Percentiles rank a stretch among this genome's conserved stretches.
Evolutionary conservation across 176 grass and related monocot species (phyloP).

Genomic region (Carex kokanica): DNA sequence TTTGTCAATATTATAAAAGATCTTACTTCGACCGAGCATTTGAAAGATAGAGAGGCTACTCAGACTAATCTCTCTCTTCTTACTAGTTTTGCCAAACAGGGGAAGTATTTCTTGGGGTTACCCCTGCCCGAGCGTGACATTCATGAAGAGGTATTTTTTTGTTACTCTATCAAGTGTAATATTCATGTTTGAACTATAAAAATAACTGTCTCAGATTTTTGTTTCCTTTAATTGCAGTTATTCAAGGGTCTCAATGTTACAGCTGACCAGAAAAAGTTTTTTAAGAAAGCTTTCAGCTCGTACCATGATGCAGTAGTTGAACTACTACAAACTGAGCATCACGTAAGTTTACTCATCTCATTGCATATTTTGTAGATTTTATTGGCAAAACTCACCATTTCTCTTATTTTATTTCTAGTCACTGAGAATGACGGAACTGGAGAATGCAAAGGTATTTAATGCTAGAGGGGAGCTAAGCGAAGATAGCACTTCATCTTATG

Average conservation of each 20-base stretch:
- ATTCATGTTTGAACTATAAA: background rate
- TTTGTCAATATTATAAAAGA: slow-evolving; percentile 97
- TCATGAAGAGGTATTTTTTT: slow-evolving; percentile 63
- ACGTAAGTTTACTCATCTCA: slow-evolving; percentile 44
- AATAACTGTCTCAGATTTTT: background rate
- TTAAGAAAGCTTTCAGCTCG: slow-evolving; percentile 86
- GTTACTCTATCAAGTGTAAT: background rate
- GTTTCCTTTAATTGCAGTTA: slow-evolving; percentile 52
- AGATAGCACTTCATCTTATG: slow-evolving; percentile 83
- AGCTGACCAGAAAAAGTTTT: slow-evolving; percentile 90
- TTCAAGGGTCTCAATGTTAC: slow-evolving; percentile 82
- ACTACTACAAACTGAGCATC: slow-evolving; percentile 84
- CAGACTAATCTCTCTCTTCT: slow-evolving; percentile 98
- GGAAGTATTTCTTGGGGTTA: slow-evolving; percentile 68
- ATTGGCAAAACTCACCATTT: slow-evolving; percentile 3
- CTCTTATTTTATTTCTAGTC: slow-evolving; percentile 42
- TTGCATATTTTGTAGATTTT: slow-evolving; percentile 27
- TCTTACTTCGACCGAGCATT: slow-evolving; percentile 71
- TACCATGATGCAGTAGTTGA: slow-evolving; percentile 94
- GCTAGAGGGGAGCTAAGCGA: slow-evolving; percentile 97
- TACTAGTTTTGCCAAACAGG: slow-evolving; percentile 84
- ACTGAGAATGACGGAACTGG: slow-evolving; percentile 80
- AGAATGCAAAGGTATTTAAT: slow-evolving; percentile 88
- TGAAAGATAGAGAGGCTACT: slow-evolving; percentile 91
- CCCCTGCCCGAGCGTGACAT: slow-evolving; percentile 53